Evolutionary conservation across 2,329 filamentous ascomycete species (phyloP).

Genomic region (Berkeleyomyces rouxiae): DNA sequence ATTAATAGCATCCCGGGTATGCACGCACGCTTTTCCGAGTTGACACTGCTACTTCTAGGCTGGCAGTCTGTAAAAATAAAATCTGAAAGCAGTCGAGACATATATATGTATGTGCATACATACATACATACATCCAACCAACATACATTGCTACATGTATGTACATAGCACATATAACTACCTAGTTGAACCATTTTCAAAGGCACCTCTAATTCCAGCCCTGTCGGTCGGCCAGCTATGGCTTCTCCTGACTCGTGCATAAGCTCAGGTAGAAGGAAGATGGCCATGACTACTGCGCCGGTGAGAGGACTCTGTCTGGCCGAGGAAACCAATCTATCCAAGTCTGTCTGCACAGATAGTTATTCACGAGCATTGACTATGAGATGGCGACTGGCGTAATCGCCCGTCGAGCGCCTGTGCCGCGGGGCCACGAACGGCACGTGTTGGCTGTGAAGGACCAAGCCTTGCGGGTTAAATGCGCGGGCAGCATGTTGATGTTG

Average conservation of each 20-base stretch:
- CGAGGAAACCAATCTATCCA: too few species aligned
- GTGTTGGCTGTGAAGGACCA: neutral
- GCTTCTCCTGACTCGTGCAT: constrained; percentile 1
- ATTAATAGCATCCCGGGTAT: neutral
- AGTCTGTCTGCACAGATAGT: too few species aligned
- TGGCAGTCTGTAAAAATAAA: neutral
- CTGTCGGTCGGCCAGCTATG: neutral
- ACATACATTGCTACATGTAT: too few species aligned
- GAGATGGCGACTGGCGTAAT: neutral
- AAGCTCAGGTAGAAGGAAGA: neutral
- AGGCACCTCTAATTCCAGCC: neutral
- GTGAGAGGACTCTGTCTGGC: neutral
- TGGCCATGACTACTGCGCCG: neutral
- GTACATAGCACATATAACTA: neutral
- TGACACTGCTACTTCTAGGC: neutral
- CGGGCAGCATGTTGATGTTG: too few species aligned
- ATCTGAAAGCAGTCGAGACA: too few species aligned
- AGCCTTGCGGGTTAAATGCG: too few species aligned
- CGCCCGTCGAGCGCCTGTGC: neutral
- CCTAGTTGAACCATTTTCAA: neutral
- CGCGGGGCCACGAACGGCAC: neutral
- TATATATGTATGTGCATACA: too few species aligned
- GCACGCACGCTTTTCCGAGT: neutral
- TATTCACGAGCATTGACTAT: too few species aligned
- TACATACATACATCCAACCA: too few species aligned